phyloP scores from a whole-genome alignment of 345 rosid genomes.

The Diplotaxis tenuifolia region DNA sequence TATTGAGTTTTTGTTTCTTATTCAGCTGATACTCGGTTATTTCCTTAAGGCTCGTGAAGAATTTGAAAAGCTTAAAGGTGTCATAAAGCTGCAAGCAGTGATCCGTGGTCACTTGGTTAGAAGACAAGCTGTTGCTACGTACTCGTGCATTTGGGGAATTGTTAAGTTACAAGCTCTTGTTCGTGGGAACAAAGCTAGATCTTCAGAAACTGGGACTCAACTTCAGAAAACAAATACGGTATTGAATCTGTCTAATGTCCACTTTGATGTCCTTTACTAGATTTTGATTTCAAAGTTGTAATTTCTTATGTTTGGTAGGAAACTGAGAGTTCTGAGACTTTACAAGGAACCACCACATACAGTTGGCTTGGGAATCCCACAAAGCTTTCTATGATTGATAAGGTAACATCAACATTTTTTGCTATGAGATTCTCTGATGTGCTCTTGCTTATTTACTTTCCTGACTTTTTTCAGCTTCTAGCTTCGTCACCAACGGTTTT shows the following conservation, averaged over 20 bases:
- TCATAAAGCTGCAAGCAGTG: conserved; percentile 65
- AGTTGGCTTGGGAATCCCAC: conserved; percentile 38
- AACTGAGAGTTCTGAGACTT: conserved; percentile 32
- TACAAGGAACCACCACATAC: conserved; percentile 25
- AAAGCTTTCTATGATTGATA: conserved; percentile 47
- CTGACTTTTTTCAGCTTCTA: conserved; percentile 53
- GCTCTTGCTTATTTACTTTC: conserved; percentile 25
- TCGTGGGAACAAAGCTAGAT: conserved; percentile 58
- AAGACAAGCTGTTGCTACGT: conserved; percentile 78
- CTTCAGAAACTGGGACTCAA: conserved; percentile 37
- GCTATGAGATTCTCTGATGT: background rate
- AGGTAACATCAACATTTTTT: conserved; percentile 42
- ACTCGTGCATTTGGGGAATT: conserved; percentile 55
- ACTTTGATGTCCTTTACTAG: background rate
- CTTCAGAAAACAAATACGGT: conserved; percentile 36
- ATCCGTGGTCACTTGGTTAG: conserved; percentile 78
- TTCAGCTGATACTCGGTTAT: background rate
- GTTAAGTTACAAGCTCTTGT: conserved; percentile 63
- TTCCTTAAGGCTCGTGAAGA: conserved; percentile 56
- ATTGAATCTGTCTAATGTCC: background rate
- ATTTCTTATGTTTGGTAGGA: conserved; percentile 39
- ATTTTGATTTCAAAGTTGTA: background rate
- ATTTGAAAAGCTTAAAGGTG: conserved; percentile 52
- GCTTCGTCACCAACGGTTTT: conserved; percentile 38
- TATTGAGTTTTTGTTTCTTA: background rate